These are phyloP conservation scores for Phytophthora hibernalis DNA, from an alignment of 352 stramenopile species.

Conservation along the genomic window DNA sequence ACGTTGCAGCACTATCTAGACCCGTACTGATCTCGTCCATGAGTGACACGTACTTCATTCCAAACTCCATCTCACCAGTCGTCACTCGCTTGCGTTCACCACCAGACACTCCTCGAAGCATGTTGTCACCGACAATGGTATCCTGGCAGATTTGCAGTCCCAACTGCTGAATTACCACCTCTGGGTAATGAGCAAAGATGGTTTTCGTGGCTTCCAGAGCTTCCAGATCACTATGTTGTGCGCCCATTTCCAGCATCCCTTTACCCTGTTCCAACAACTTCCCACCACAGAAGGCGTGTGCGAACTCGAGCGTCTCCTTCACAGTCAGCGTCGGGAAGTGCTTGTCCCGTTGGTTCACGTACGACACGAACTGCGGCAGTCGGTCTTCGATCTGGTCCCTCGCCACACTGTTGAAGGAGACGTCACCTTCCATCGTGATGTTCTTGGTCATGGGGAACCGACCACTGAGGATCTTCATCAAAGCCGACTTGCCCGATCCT, in stretches of 20 bases:
- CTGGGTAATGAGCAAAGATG: conserved; percentile 41
- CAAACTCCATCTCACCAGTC: conserved; percentile 41
- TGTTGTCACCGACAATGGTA: conserved; percentile 60
- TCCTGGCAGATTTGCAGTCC: conserved; percentile 50
- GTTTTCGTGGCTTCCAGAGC: conserved; percentile 17
- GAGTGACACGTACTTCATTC: conserved; percentile 62
- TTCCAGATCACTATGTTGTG: conserved; percentile 7
- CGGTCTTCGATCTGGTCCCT: conserved; percentile 32
- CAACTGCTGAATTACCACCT: conserved; percentile 45
- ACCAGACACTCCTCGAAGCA: conserved; percentile 69
- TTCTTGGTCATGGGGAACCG: background rate
- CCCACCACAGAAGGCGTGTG: conserved; percentile 37
- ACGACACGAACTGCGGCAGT: conserved; percentile 48
- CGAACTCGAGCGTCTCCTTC: conserved; percentile 62
- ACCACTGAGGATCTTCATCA: conserved; percentile 44
- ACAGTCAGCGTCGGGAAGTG: conserved; percentile 63
- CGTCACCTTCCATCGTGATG: background rate
- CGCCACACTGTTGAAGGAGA: conserved; percentile 7
- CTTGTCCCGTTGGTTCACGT: conserved; percentile 57
- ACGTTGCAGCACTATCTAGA: conserved; percentile 71
- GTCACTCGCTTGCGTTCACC: conserved; percentile 66
- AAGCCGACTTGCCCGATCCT: background rate
- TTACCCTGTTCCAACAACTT: conserved; percentile 1
- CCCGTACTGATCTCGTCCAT: conserved; percentile 92
- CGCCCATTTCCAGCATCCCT: conserved; percentile 15